These are phyloP conservation scores for Coemansia sp. DNA, from an alignment of 192 early-diverging fungal species.

Conservation along the genomic window DNA sequence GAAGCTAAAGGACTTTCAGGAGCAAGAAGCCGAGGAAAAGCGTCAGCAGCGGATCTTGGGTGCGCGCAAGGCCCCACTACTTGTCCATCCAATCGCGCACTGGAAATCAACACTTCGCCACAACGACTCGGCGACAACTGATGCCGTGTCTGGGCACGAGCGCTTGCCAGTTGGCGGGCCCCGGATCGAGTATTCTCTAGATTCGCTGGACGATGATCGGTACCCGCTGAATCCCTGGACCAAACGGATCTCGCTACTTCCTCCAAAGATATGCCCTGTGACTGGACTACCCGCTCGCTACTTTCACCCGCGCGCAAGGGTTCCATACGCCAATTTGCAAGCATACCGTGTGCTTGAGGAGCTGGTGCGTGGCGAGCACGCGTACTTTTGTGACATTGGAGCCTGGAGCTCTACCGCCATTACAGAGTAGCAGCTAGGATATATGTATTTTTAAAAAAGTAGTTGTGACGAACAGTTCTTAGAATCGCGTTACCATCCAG, in stretches of 20 bases:
- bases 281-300: slow-evolving; percentile 46
- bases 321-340: slow-evolving; percentile 44
- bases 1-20: slow-evolving; percentile 37
- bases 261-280: slow-evolving; percentile 35
- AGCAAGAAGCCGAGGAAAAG: slow-evolving; percentile 43
- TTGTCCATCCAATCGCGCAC: slow-evolving; percentile 44
- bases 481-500: slow-evolving; percentile 23
- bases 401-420: slow-evolving; percentile 38
- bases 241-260: slow-evolving; percentile 2
- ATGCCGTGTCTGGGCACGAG: not conserved
- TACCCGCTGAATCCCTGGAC: slow-evolving; percentile 41
- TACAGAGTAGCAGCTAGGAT: slow-evolving; percentile 3
- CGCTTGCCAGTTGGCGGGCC: not conserved
- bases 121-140: not conserved
- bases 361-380: slow-evolving; percentile 37
- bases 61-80: slow-evolving; percentile 30
- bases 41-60: slow-evolving; percentile 16
- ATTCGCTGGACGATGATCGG: slow-evolving; percentile 23
- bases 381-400: slow-evolving; percentile 35
- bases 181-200: slow-evolving; percentile 22
- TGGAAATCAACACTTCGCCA: slow-evolving; percentile 17
- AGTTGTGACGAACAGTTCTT: not conserved
- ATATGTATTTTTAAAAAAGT: not conserved
- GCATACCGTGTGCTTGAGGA: slow-evolving; percentile 47
- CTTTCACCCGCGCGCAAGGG: slow-evolving; percentile 40